phyloP scores from a whole-genome alignment of 805 yeast genomes.

The Limtongozyma cylindracea region DNA sequence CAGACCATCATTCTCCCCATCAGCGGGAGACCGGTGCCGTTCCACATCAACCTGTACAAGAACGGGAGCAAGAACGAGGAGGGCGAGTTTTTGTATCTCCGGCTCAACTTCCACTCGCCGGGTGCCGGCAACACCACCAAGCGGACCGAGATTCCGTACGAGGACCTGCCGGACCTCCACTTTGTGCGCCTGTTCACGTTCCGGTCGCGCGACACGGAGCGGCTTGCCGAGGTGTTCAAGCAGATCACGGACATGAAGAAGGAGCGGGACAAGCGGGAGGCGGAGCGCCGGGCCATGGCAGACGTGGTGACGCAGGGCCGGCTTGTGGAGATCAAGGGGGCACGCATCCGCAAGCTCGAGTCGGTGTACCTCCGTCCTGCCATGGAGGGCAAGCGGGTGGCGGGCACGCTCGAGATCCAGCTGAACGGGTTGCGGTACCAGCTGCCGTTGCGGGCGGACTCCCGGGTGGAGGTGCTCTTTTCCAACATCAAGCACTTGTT shows the following conservation, averaged over 20 bases:
- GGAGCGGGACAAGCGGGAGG: constrained; percentile 73
- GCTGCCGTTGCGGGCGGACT: constrained; percentile 65
- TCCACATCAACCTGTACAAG: constrained; percentile 83
- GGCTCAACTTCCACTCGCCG: constrained; percentile 84
- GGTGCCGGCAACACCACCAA: constrained; percentile 50
- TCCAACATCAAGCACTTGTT: constrained; percentile 81
- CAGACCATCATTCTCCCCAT: constrained; percentile 84
- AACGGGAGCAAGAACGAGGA: constrained; percentile 91
- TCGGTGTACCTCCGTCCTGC: constrained; percentile 83
- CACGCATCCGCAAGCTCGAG: constrained; percentile 71
- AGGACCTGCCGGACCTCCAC: constrained; percentile 64
- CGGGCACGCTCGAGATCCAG: constrained; percentile 78
- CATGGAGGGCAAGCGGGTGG: constrained; percentile 89
- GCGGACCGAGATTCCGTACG: constrained; percentile 72
- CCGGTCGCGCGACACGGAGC: constrained; percentile 73
- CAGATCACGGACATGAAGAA: constrained; percentile 83
- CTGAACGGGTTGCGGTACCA: constrained; percentile 92
- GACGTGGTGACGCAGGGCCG: constrained; percentile 88
- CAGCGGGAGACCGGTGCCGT: constrained; percentile 91
- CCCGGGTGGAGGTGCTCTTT: constrained; percentile 67
- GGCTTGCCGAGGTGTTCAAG: constrained; percentile 75
- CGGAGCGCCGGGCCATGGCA: constrained; percentile 74
- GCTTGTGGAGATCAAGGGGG: constrained; percentile 55
- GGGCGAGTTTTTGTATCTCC: constrained; percentile 77
- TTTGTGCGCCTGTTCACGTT: constrained; percentile 72